Evolutionary conservation across 176 grass and related monocot genomes (phyloP).

Genomic region (Zizania latifolia): DNA sequence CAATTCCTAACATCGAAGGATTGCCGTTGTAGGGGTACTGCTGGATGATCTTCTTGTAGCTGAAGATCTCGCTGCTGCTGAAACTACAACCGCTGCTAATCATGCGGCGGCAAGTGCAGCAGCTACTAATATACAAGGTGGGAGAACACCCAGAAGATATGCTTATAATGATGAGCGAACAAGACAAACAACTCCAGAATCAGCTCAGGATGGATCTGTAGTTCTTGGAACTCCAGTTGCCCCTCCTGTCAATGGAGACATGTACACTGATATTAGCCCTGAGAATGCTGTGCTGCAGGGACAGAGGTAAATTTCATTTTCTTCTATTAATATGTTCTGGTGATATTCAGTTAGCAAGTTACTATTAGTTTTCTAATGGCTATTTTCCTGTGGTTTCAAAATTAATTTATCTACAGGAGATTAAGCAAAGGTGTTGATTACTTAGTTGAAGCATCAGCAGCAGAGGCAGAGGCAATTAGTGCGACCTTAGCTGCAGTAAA

Average conservation of each 20-base stretch:
- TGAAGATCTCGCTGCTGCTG: slow-evolving; percentile 92
- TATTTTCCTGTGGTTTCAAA: slow-evolving; percentile 6
- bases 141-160: slow-evolving; percentile 57
- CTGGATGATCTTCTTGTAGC: slow-evolving; percentile 97
- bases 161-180: slow-evolving; percentile 57
- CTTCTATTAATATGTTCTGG: background rate
- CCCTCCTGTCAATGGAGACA: slow-evolving; percentile 93
- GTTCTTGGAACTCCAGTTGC: slow-evolving; percentile 94
- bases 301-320: slow-evolving; percentile 54
- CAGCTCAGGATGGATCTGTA: slow-evolving; percentile 66
- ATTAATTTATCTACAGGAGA: slow-evolving; percentile 48
- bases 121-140: slow-evolving; percentile 48
- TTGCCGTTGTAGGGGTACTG: slow-evolving; percentile 69
- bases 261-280: slow-evolving; percentile 92
- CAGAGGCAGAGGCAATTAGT: slow-evolving; percentile 86
- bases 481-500: slow-evolving; percentile 90
- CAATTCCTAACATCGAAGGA: background rate
- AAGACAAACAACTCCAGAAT: slow-evolving; percentile 54
- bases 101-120: slow-evolving; percentile 80
- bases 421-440: slow-evolving; percentile 90
- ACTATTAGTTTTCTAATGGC: background rate
- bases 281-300: slow-evolving; percentile 89
- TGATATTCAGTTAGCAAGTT: background rate
- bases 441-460: slow-evolving; percentile 86
- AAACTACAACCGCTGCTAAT: slow-evolving; percentile 88